Conservation (phyloP, 2,329 filamentous ascomycete species). For the Orbilia quercus region DNA sequence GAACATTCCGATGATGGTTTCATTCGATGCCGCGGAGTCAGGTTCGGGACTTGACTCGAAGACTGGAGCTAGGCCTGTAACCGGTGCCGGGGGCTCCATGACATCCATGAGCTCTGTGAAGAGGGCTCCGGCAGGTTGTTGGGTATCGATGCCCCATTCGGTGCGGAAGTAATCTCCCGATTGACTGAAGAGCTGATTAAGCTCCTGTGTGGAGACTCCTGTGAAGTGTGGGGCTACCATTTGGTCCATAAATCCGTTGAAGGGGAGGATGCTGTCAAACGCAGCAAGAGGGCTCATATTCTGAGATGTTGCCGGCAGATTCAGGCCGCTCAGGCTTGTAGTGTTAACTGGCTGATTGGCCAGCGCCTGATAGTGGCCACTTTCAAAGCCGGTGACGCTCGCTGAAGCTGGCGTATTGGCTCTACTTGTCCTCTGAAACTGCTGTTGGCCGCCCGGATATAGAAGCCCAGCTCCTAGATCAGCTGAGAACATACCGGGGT, state of each 20-base stretch:
- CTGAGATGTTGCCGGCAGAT: slow-evolving; percentile 17
- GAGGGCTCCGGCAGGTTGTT: slow-evolving; percentile 15
- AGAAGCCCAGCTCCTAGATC: not conserved
- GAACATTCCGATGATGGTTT: slow-evolving; percentile 11
- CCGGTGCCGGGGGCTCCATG: slow-evolving; percentile 42
- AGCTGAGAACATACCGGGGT: not conserved
- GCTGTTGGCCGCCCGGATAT: slow-evolving; percentile 1
- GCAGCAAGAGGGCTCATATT: slow-evolving; percentile 1
- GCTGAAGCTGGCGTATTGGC: not conserved
- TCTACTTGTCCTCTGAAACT: slow-evolving; percentile 6
- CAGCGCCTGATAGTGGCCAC: slow-evolving; percentile 4
- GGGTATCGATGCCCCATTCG: slow-evolving; percentile 24
- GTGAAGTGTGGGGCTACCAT: slow-evolving; percentile 34
- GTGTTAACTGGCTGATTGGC: slow-evolving; percentile 19
- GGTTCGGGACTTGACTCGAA: slow-evolving; percentile 40
- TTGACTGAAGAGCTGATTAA: slow-evolving; percentile 8
- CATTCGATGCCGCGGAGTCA: slow-evolving; percentile 20
- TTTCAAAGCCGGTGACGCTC: slow-evolving; percentile 20
- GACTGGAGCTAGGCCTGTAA: slow-evolving; percentile 23
- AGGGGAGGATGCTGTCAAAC: slow-evolving; percentile 5
- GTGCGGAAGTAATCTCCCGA: slow-evolving; percentile 19
- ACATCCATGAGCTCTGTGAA: slow-evolving; percentile 35
- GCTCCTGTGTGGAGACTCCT: slow-evolving; percentile 20
- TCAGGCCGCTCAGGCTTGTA: slow-evolving; percentile 14
- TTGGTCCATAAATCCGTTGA: slow-evolving; percentile 17